Base-by-base conservation (phyloP, 2,329 filamentous ascomycete species). In the Cucurbitaria berberidis region DNA sequence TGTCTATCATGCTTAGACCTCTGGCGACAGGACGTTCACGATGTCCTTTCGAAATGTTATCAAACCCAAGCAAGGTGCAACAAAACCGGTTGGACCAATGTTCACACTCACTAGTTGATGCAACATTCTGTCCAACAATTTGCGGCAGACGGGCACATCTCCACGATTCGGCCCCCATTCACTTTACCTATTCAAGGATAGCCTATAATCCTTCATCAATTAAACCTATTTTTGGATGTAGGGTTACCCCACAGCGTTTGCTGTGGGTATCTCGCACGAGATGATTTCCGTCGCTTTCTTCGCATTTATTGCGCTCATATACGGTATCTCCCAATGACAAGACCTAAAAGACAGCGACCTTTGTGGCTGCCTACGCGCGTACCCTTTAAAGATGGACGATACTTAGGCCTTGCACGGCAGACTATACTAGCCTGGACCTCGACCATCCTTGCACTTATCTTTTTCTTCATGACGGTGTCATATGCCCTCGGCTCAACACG, bases 351-450 rank as follows among this genome's bases (percentile, higher is more conserved):
- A 46, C 55, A 56, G 43, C 51, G 58, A 47, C 58, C 58, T 26
- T 8, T 43, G 3, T 61, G 58, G 58, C 47, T 61, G 5, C 58
- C 55, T 18, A 3, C 38, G 11, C 56, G 38, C 42, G 24, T 61
- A 30, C 58, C 55, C 2, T 61, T 47, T 40, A 61, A 61, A 55
- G 57, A 61, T 48, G 57, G 57, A 9, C 41, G 55, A 18, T 49
- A 44, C 22, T 40, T 61, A 26, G 55, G 55, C 26, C 44, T 59
- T 5, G 57, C 58, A 29, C 55, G 30, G 22, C 55, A 61, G 40
- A 61, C 55, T 9, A 18, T 59, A 24, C 41, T 61, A 41, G 57
- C 51, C 9, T 61, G 57, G 57, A 38, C 16, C 11, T 58, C 57
- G 1, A 43, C 55, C 8, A 35, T 58, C 11, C 41, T 61, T 19